These are phyloP conservation scores for Chalciporus piperatoides DNA, from an alignment of 1,284 basidiomycete genomes.

Conservation along the genomic window DNA sequence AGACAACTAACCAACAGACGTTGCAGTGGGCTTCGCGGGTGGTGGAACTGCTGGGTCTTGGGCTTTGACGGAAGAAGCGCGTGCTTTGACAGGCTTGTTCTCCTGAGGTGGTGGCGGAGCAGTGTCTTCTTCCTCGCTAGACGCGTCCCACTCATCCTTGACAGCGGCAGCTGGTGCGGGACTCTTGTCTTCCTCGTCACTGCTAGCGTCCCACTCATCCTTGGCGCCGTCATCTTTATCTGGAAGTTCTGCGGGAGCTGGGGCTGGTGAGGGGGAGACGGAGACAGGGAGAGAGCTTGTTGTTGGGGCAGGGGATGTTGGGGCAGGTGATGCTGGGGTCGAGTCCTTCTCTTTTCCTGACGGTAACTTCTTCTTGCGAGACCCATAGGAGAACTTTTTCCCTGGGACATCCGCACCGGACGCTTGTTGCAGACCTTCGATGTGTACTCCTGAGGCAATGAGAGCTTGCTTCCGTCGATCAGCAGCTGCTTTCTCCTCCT, in stretches of 20 bases:
- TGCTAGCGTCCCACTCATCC: constrained; percentile 83
- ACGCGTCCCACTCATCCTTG: constrained; percentile 87
- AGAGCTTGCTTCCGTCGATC: constrained; percentile 92
- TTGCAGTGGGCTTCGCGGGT: not conserved
- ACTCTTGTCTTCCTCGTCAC: constrained; percentile 33
- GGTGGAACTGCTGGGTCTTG: constrained; percentile 9
- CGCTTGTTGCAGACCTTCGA: constrained; percentile 77
- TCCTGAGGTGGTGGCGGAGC: constrained; percentile 12
- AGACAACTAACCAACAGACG: constrained; percentile 11
- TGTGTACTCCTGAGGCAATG: constrained; percentile 83
- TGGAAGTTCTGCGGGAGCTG: constrained; percentile 20
- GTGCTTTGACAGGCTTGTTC: constrained; percentile 28
- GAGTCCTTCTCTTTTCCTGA: constrained; percentile 40
- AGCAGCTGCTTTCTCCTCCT: constrained; percentile 88
- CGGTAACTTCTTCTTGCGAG: constrained; percentile 77
- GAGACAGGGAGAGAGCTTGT: constrained; percentile 44
- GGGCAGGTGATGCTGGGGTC: constrained; percentile 43
- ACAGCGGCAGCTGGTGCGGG: constrained; percentile 39
- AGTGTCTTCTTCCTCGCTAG: constrained; percentile 61
- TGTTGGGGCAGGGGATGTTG: constrained; percentile 53
- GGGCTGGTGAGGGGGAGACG: constrained; percentile 23
- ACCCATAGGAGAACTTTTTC: constrained; percentile 78
- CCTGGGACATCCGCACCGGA: constrained; percentile 45
- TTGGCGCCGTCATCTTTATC: constrained; percentile 45
- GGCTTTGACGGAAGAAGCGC: constrained; percentile 27